Evolutionary conservation across 1,284 basidiomycete genomes (phyloP), one percentile per base, ranked within the genome.

Genomic region (Anthracocystis panici-leucophaei): DNA sequence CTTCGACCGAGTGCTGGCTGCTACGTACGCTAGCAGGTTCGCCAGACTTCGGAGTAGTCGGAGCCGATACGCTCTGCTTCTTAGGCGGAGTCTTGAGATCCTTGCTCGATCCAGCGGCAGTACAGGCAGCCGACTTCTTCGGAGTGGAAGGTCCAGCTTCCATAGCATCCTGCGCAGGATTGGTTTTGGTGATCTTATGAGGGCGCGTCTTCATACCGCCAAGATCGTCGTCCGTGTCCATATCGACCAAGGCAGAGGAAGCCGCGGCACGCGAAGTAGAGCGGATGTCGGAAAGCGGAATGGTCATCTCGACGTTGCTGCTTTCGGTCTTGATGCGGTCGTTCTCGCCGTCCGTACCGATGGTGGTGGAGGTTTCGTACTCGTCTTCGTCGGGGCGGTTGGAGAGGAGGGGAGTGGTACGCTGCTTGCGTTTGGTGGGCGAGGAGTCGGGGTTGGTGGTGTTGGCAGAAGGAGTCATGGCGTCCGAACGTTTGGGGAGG

Each of bases 71-170:
- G 23, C 42, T 9, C 23, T 59, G 50, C 57, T 61, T 70, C 57
- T 65, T 70, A 14, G 57, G 42, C 0, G 67, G 62, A 33, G 54
- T 65, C 62, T 61, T 69, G 33, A 35, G 40, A 6, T 54, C 62
- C 44, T 70, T 70, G 44, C 54, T 57, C 23, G 62, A 23, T 20
- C 48, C 33, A 27, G 29, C 49, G 12, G 41, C 25, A 2, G 31
- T 23, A 10, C 53, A 41, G 3, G 48, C 8, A 3, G 23, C 18
- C 10, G 21, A 20, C 35, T 65, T 70, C 50, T 57, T 70, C 3
- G 67, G 58, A 10, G 67, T 70, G n/a, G 21, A n/a, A 7, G 67
- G 62, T 31, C 33, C 41, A 27, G 44, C 48, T 29, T 49, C 48
- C n/a, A 21, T 21, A 5, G n/a, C 48, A 8, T 52, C 45, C 27